Conservation (phyloP, 2,329 filamentous ascomycete species). For the Trichoderma sp. region DNA sequence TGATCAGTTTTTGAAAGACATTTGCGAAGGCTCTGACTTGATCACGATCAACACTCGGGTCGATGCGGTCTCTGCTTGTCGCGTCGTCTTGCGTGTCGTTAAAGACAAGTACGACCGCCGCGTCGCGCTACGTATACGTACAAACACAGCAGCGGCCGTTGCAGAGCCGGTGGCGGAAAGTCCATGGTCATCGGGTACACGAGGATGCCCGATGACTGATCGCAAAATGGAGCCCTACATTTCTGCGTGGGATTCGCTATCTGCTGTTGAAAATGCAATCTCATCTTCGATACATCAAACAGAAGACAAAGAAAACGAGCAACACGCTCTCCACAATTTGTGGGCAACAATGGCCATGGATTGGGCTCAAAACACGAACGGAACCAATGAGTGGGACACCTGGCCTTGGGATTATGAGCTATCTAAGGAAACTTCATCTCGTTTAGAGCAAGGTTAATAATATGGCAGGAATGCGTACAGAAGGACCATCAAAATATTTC, state of each 20-base stretch:
- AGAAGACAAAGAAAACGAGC: neutral
- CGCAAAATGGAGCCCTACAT: neutral
- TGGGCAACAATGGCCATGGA: neutral
- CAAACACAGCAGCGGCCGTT: neutral
- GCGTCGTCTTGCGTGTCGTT: neutral
- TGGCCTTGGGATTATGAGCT: neutral
- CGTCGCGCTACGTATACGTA: neutral
- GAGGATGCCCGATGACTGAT: neutral
- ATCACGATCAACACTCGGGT: neutral
- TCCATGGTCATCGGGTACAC: neutral
- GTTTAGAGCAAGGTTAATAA: neutral
- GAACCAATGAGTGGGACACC: neutral
- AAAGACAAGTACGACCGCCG: neutral
- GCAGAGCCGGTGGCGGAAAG: neutral
- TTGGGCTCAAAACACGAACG: neutral
- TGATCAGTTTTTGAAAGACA: neutral
- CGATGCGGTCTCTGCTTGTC: neutral
- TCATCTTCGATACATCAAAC: neutral
- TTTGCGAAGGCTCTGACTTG: neutral
- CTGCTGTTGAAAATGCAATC: neutral
- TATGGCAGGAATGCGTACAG: neutral
- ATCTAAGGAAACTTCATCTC: neutral
- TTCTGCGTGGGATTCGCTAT: neutral
- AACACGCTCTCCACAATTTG: neutral
- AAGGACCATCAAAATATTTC: too few species aligned